Evolutionary conservation across 805 yeast genomes (phyloP).

Genomic region (Myxozyma monticola): DNA sequence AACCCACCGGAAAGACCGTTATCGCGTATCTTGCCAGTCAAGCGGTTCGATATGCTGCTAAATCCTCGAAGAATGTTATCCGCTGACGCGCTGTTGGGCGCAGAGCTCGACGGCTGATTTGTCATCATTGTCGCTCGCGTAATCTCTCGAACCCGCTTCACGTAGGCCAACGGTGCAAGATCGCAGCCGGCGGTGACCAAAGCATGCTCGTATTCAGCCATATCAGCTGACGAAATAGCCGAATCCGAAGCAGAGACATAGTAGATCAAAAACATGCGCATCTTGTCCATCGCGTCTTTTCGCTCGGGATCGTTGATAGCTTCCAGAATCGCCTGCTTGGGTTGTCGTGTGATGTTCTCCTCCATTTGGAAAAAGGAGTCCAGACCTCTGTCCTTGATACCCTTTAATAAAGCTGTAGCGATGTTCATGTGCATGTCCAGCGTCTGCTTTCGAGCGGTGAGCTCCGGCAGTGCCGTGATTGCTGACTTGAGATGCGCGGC

Average conservation of each 20-base stretch:
- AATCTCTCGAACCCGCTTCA: slow-evolving; percentile 78
- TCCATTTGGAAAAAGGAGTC: slow-evolving; percentile 94
- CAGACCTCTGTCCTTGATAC: slow-evolving; percentile 79
- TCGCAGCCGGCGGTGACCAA: slow-evolving; percentile 58
- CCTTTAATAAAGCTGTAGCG: slow-evolving; percentile 76
- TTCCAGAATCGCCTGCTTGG: slow-evolving; percentile 58
- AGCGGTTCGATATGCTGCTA: slow-evolving; percentile 69
- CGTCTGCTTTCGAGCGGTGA: slow-evolving; percentile 81
- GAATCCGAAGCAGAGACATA: slow-evolving; percentile 49
- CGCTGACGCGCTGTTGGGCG: slow-evolving; percentile 34
- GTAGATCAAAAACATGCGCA: slow-evolving; percentile 84
- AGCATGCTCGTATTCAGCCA: slow-evolving; percentile 62
- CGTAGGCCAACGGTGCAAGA: slow-evolving; percentile 64
- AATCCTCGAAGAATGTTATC: slow-evolving; percentile 50
- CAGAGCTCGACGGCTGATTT: slow-evolving; percentile 38
- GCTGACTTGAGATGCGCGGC: slow-evolving; percentile 56
- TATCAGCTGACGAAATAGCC: slow-evolving; percentile 50
- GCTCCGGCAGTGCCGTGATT: slow-evolving; percentile 86
- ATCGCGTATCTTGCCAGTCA: slow-evolving; percentile 72
- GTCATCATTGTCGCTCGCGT: slow-evolving; percentile 50
- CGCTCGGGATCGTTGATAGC: slow-evolving; percentile 56
- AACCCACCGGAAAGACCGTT: slow-evolving; percentile 88
- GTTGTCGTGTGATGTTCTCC: slow-evolving; percentile 58
- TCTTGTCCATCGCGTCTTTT: slow-evolving; percentile 63
- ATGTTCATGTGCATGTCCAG: slow-evolving; percentile 98